A percentile compares a stretch with the other conserved stretches of the same genome.
Evolutionary conservation across 495 filamentous ascomycete genomes (phyloP).

Genomic region (Lophiostoma macrostomum): DNA sequence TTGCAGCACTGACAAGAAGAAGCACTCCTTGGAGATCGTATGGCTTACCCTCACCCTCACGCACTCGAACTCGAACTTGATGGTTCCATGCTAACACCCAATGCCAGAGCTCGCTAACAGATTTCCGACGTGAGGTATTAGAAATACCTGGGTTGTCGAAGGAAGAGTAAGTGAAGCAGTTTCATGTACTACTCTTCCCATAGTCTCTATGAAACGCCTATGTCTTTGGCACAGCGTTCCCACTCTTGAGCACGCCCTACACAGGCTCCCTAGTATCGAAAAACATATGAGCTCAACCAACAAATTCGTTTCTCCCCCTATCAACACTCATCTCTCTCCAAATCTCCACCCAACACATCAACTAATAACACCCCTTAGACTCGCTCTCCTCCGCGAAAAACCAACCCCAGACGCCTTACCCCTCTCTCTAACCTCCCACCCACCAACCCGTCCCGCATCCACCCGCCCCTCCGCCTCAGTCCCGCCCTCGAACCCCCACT

Average conservation of each 20-base stretch:
- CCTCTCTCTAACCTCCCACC: slow-evolving; percentile 12
- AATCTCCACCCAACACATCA: not conserved
- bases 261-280: no score
- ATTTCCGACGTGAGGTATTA: slow-evolving; percentile 38
- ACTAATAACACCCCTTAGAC: slow-evolving; percentile 16
- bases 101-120: slow-evolving; percentile 35
- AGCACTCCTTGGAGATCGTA: slow-evolving; percentile 23
- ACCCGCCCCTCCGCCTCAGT: not conserved
- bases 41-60: not conserved
- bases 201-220: not conserved
- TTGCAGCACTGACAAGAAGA: slow-evolving; percentile 7
- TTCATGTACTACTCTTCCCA: not conserved
- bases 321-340: not conserved
- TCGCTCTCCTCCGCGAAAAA: slow-evolving; percentile 36
- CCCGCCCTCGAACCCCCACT: not conserved
- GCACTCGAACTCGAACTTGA: not conserved
- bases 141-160: slow-evolving; percentile 31
- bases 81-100: not conserved
- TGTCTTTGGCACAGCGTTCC: no score
- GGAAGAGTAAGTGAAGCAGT: slow-evolving; percentile 34
- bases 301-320: no score
- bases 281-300: no score
- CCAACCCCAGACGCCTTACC: slow-evolving; percentile 32
- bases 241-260: no score
- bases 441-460: not conserved